These are phyloP conservation scores for Paralagenidium karlingii DNA, from an alignment of 352 stramenopile species.

Conservation along the genomic window DNA sequence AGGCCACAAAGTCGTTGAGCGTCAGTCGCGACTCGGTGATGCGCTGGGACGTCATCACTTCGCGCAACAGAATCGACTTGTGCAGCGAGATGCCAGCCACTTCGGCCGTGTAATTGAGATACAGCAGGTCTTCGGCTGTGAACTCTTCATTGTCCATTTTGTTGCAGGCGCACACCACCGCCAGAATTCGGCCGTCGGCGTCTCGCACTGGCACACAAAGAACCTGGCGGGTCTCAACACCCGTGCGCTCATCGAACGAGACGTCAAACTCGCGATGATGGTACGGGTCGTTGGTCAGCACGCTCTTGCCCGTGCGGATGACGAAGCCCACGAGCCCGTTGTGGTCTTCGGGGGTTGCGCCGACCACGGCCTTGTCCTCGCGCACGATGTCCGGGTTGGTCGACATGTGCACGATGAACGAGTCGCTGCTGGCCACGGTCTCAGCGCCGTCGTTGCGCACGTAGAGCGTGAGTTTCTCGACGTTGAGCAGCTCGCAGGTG, in stretches of 20 bases:
- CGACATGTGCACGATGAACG: conserved; percentile 5
- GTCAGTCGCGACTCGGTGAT: conserved; percentile 13
- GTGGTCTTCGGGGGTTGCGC: too few relatives aligned
- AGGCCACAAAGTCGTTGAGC: conserved; percentile 22
- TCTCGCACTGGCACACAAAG: conserved; percentile 23
- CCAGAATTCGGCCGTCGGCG: conserved; percentile 15
- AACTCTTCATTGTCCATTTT: conserved; percentile 17
- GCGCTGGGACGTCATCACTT: conserved; percentile 17
- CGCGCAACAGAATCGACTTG: conserved; percentile 20
- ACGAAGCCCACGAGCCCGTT: conserved; percentile 16
- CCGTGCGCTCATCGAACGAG: conserved; percentile 12
- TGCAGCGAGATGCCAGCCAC: conserved; percentile 20
- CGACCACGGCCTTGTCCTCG: too few relatives aligned
- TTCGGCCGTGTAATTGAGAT: conserved; percentile 21
- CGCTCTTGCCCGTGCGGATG: conserved; percentile 16
- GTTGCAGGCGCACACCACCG: conserved; percentile 19
- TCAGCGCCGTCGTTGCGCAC: conserved; percentile 19
- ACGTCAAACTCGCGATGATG: conserved; percentile 17
- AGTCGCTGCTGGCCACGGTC: conserved; percentile 5
- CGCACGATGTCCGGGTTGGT: conserved; percentile 5
- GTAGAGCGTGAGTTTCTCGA: conserved; percentile 18
- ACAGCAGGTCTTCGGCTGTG: conserved; percentile 16
- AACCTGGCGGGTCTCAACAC: conserved; percentile 11
- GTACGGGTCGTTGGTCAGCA: conserved; percentile 16
- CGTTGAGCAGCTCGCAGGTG: conserved; percentile 22